Percentiles rank a stretch among this genome's conserved stretches.
phyloP scores from a whole-genome alignment of 371 early-diverging fungal genomes.

The Haplosporangium sp. region DNA sequence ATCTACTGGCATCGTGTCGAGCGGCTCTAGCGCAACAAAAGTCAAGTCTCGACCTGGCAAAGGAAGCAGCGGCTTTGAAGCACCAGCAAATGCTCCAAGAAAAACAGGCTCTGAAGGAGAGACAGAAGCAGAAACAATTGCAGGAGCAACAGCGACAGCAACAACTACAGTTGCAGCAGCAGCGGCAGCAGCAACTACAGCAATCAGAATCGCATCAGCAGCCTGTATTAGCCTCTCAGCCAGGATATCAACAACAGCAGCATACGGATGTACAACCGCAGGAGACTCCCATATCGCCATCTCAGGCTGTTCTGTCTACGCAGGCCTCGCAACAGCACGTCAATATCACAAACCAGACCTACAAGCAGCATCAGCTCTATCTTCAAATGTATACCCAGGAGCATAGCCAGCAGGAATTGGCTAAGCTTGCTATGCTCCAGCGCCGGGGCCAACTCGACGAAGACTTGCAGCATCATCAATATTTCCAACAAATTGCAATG shows the following conservation, averaged over 20 bases:
- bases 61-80: slow-evolving; percentile 39
- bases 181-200: slow-evolving; percentile 9
- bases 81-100: slow-evolving; percentile 32
- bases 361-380: slow-evolving; percentile 43
- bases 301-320: slow-evolving; percentile 27
- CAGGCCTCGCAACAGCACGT: slow-evolving; percentile 23
- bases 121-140: slow-evolving; percentile 13
- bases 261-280: not conserved
- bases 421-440: slow-evolving; percentile 15
- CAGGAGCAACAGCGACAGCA: slow-evolving; percentile 20
- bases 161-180: slow-evolving; percentile 7
- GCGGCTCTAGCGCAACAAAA: slow-evolving; percentile 46
- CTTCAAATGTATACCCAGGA: slow-evolving; percentile 50
- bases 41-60: slow-evolving; percentile 41
- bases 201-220: slow-evolving; percentile 7
- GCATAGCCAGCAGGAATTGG: slow-evolving; percentile 40
- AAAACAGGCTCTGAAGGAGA: slow-evolving; percentile 11
- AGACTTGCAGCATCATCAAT: slow-evolving; percentile 33
- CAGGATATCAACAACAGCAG: not conserved
- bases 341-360: slow-evolving; percentile 21
- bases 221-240: slow-evolving; percentile 33
- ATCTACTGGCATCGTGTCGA: slow-evolving; percentile 43
- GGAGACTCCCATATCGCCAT: slow-evolving; percentile 11
- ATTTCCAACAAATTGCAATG: slow-evolving; percentile 38
- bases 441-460: slow-evolving; percentile 37